Evolutionary conservation across 768 basidiomycete species (phyloP), one percentile per base, ranked within the genome.

Genomic region (Obba rivulosa): DNA sequence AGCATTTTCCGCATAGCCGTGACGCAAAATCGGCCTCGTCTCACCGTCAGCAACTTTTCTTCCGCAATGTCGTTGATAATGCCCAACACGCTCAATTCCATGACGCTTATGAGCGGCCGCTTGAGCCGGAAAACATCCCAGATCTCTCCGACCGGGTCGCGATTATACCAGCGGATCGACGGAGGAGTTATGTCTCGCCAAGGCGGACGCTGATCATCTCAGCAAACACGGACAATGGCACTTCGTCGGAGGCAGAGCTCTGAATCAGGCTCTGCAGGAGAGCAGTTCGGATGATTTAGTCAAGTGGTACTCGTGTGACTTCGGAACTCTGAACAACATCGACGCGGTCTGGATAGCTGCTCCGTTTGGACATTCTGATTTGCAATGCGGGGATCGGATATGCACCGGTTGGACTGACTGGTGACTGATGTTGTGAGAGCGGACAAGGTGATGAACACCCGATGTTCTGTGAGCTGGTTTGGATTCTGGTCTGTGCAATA

Each of bases 341-440:
- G 59, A 64, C 41, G 46, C 34, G 3, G 36, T n/a, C 59, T 36
- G 56, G 52, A 21, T 59, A 62, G 53, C 20, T 49, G 39, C 54
- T 64, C 10, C 50, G 59, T 14, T 52, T 62, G 1, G 63, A 64
- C 25, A 62, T 64, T 51, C 51, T 64, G 21, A 58, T 62, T 22
- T 54, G 53, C 34, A 64, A 64, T 43, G 61, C 61, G 8, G 63
- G 61, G 0, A 58, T 64, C 38, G 61, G 57, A 3, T 61, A 64
- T 42, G 61, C 60, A 8, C 59, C 63, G 9, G 55, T 51, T 36
- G 63, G 59, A 0, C 17, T 64, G 46, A 60, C 60, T 1, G 51
- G 48, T 9, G 60, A 62, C 37, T n/a, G n/a, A n/a, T n/a, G n/a
- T n/a, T n/a, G n/a, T n/a, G n/a, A n/a, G n/a, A n/a, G n/a, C n/a